Conservation (phyloP, 106 monocot genomes). For the Amphibolis antarctica region DNA sequence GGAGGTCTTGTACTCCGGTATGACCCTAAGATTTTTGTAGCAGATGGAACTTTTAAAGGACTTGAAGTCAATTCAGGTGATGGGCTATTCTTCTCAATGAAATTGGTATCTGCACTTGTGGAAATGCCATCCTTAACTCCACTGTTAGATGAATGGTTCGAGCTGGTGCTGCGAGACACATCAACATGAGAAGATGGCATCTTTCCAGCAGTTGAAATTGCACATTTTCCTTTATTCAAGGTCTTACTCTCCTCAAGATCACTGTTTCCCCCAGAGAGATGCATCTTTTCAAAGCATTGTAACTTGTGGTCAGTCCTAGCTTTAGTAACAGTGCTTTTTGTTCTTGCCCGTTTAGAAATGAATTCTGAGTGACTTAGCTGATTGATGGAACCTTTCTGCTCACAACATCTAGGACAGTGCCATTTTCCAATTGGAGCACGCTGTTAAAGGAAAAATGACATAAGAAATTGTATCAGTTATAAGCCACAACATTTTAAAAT, state of each 20-base stretch:
- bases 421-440: conserved; percentile 75
- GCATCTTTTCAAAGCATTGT: conserved; percentile 16
- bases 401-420: conserved; percentile 58
- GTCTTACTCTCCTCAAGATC: conserved; percentile 15
- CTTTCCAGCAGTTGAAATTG: conserved; percentile 12
- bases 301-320: conserved; percentile 17
- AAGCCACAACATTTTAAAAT: neutral
- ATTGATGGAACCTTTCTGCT: conserved; percentile 32
- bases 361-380: conserved; percentile 15
- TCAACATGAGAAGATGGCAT: conserved; percentile 23
- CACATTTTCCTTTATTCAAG: conserved; percentile 34
- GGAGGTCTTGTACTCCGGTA: conserved; percentile 16
- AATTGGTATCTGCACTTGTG: conserved; percentile 6
- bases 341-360: conserved; percentile 38
- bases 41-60: conserved; percentile 17
- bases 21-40: conserved; percentile 18
- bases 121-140: conserved; percentile 12
- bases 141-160: conserved; percentile 18
- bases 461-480: neutral
- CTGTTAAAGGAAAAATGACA: conserved; percentile 22
- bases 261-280: conserved; percentile 11
- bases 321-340: conserved; percentile 30
- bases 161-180: conserved; percentile 29
- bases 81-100: conserved; percentile 15
- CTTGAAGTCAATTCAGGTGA: conserved; percentile 14